Base-by-base conservation (phyloP, 2,329 filamentous ascomycete species). In the Diaporthe sp. region DNA sequence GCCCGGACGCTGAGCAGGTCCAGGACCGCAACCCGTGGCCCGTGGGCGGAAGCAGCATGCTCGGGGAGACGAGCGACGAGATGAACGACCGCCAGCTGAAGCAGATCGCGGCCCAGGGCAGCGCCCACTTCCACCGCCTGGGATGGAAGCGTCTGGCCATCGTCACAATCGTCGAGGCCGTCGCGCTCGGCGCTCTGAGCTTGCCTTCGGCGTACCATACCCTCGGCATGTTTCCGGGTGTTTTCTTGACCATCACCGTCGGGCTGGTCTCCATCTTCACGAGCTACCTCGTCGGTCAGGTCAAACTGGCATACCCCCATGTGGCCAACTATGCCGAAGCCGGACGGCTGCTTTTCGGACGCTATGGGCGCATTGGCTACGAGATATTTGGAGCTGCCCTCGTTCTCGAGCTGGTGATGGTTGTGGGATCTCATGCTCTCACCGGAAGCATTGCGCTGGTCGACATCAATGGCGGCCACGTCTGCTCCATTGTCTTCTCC, bases 401-500 rank as follows among this genome's bases (percentile, higher is more conserved):
- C 78, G 84, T 89, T 12, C 82, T 94, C 31, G 91, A 94, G 82
- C 85, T 94, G 59, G 84, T 93, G 73, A 94, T 95, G 83, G 89
- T 94, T 78, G 92, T 93, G 83, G 92, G 89, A 44, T 93, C 92
- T n/a, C 94, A 95, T 83, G 87, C 93, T 69, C 85, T 94, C 77
- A 94, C 92, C 0, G 94, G 94, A 78, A 89, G 88, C 49, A 92
- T 94, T 79, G 92, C 92, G 78, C 89, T 94, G 82, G 91, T 92
- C 79, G 90, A 88, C 69, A 86, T 94, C 71, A 92, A 91, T 8
- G 82, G 89, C 6, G 88, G 93, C 76, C 89, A 81, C 55, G 80
- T 82, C 28, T 88, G 87, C 82, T 85, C 85, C 37, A 79, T 88
- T 59, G 83, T 86, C 73, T 88, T 88, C 77, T 84, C 84, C 51